These are phyloP conservation scores for Juglanconis sp. DNA, from an alignment of 2,329 filamentous ascomycete species.

Conservation along the genomic window DNA sequence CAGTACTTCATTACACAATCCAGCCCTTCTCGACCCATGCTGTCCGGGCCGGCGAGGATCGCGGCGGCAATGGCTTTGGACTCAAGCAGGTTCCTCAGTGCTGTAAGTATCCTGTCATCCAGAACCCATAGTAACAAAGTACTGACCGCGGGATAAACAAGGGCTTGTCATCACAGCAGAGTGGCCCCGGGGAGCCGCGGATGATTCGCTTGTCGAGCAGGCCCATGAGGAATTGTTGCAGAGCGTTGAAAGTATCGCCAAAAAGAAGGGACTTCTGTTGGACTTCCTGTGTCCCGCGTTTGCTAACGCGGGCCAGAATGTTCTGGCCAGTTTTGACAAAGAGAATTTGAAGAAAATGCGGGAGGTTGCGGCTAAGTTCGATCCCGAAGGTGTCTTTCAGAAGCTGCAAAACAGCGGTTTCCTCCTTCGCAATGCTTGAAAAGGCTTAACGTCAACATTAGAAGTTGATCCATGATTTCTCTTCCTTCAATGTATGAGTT, in stretches of 20 bases:
- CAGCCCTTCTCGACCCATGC: slow-evolving; percentile 1
- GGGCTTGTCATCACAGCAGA: slow-evolving; percentile 2
- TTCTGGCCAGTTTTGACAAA: background rate
- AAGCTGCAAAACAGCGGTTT: slow-evolving; percentile 1
- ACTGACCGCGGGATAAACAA: background rate
- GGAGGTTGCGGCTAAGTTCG: background rate
- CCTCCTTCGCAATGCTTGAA: background rate
- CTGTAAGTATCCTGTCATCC: background rate
- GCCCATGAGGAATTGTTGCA: slow-evolving; percentile 1
- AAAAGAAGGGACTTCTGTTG: background rate
- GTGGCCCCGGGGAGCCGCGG: background rate
- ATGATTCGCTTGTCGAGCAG: background rate
- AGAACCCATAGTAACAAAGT: background rate
- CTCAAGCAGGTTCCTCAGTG: slow-evolving; percentile 3
- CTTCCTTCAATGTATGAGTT: too few species aligned
- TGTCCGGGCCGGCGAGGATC: background rate
- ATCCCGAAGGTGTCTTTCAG: background rate
- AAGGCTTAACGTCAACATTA: background rate
- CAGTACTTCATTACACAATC: slow-evolving; percentile 1
- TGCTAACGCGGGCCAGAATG: background rate
- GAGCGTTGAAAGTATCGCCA: background rate
- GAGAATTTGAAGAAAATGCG: background rate
- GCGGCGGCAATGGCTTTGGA: background rate
- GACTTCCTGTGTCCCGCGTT: background rate
- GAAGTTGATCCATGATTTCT: too few species aligned